Base-by-base conservation (phyloP, 1,139 yeast genomes). In the Hemisphaericaspora subhashii region DNA sequence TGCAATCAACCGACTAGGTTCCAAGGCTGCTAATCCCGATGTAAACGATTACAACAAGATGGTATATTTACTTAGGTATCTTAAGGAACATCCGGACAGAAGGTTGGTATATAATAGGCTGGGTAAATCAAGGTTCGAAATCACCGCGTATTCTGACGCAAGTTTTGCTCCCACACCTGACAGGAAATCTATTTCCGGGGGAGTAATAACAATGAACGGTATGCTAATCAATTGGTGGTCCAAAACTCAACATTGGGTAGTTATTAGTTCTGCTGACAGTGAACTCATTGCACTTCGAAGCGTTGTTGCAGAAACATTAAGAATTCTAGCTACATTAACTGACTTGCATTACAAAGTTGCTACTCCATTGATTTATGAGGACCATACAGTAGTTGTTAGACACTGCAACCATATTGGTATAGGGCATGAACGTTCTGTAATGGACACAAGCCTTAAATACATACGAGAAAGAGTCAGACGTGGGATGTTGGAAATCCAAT, bases 1-100 rank as follows among this genome's bases (percentile, higher is more conserved):
- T 21, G 34, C 27, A 4, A 25, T 25, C 2, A 37, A 37, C 25
- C 5, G 14, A 5, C 12, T 37, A 3, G 29, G 35, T 8, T 8
- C 31, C 6, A 33, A 33, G 28, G 15, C 32, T 23, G 1, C 21
- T 12, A 24, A 29, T 23, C 41, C 41, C 15, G 15, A 24, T 5
- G 14, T 20, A n/a, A 7, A 15, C 12, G 39, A 36, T 23, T 31
- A 24, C 12, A 22, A 26, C 2, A 13, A 10, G 5, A 10, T 36
- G 21, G 15, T 21, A 1, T 20, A 31, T 21, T 36, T 32, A 10
- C 3, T 36, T 7, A 15, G 16, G 5, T 36, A 36, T 15, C 11
- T 29, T 8, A 21, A 10, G 3, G 12, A 12, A 11, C 23, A 12
- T 17, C 18, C 17, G 12, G 23, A 17, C 2, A 18, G 17, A 2